Conservation (phyloP, 2,329 filamentous ascomycete species). For the Claviceps cyperi region DNA sequence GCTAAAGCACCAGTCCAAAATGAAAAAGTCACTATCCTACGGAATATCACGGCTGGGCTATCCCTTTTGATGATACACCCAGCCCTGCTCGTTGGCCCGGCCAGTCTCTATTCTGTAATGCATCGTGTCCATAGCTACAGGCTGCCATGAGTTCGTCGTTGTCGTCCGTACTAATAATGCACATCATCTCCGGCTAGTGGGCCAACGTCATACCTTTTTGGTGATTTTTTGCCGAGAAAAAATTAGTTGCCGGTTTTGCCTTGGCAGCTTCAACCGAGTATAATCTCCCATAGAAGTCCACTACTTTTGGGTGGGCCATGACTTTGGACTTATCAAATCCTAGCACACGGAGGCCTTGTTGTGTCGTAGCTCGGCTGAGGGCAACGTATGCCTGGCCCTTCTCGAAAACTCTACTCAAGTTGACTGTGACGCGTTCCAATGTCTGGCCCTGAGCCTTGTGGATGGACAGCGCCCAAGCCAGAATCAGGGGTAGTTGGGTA, state of each 20-base stretch:
- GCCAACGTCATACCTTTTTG: conserved; percentile 13
- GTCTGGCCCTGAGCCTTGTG: conserved; percentile 98
- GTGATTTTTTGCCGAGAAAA: conserved; percentile 27
- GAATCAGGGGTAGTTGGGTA: conserved; percentile 69
- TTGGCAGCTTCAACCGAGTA: conserved; percentile 43
- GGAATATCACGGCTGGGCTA: not conserved
- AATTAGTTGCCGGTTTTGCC: conserved; percentile 30
- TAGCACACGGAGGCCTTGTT: conserved; percentile 74
- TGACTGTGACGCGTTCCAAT: conserved; percentile 83
- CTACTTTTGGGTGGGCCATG: conserved; percentile 80
- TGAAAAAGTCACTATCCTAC: not conserved
- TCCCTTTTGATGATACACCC: not conserved
- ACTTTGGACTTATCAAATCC: conserved; percentile 84
- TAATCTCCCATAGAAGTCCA: conserved; percentile 72
- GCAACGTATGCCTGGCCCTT: conserved; percentile 97
- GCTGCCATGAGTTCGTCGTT: conserved; percentile 35
- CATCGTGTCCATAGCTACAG: conserved; percentile 23
- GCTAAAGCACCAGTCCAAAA: not conserved
- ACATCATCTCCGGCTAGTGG: conserved; percentile 8
- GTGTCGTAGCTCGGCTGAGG: conserved; percentile 78
- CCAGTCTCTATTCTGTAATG: not conserved
- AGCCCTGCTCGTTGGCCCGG: not conserved
- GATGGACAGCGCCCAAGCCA: conserved; percentile 94
- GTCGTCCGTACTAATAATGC: conserved; percentile 27
- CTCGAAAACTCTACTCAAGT: conserved; percentile 84